Base-by-base conservation (phyloP, 2,329 filamentous ascomycete genomes). In the Venturia pyrina region DNA sequence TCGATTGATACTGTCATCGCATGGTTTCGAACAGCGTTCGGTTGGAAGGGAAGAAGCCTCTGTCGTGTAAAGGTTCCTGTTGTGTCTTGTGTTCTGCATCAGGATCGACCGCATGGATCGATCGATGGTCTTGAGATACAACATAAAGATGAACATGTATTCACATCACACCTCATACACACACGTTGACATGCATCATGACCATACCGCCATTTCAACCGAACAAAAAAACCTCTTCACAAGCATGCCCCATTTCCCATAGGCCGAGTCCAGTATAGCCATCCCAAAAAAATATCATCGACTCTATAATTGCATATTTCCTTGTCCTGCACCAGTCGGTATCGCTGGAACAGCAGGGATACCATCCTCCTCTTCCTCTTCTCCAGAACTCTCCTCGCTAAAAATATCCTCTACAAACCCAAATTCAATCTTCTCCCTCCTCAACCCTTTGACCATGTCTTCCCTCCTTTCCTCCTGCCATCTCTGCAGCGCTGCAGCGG, bases 381-480 rank as follows among this genome's bases (percentile, higher is more conserved):
- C 80, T 59, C 75, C 75, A 44, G 88, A 86, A 1, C 84, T 81
- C 1, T 86, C 84, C 5, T 91, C 89, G 34, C 78, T 77, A 53
- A 80, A 78, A 62, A 81, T 79, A 56, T 76, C 75, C 46, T 88
- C 87, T 71, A 89, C 86, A 73, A 96, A 96, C 0, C 89, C 89
- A 67, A 62, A 43, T 68, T 96, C 90, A 17, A 97, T 83, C 41
- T 80, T 80, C 43, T 79, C 77, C 68, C 87, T 86, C 70, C 88
- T 82, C 69, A 99, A 81, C 53, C 93, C 83, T 65, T 86, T 83
- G 71, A 91, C 88, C 89, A 96, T 91, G 60, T 92, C 87, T 65
- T 93, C 89, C 67, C 92, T 84, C 74, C 90, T 86, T 57, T 82
- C 83, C 73, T 90, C 88, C 78, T 99, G 95, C 95, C 95, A 99